A percentile compares a stretch with the other conserved stretches of the same genome.
Evolutionary conservation across 2,329 filamentous ascomycete genomes (phyloP).

Genomic region (Grosmannia clavigera): DNA sequence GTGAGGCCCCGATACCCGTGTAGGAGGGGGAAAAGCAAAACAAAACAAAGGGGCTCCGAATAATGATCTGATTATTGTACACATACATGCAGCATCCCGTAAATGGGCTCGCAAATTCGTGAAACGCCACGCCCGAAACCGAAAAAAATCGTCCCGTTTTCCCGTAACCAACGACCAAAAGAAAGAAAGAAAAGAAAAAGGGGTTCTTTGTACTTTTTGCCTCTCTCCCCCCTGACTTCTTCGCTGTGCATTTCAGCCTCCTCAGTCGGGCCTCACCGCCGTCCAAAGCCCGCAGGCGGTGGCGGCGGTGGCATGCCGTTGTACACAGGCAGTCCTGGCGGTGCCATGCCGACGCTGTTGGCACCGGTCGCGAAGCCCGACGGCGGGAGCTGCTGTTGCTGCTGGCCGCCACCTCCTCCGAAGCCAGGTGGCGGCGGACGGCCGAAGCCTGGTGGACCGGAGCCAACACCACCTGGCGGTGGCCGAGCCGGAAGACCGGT

Average conservation of each 20-base stretch:
- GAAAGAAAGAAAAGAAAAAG: background rate
- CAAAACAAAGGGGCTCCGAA: background rate
- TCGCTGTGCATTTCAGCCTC: too few species aligned
- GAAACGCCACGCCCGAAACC: background rate
- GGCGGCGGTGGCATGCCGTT: constrained; percentile 11
- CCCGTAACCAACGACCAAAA: background rate
- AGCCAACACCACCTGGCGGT: constrained; percentile 29
- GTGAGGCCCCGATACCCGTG: too few species aligned
- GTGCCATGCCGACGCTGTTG: constrained; percentile 19
- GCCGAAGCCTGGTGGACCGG: constrained; percentile 20
- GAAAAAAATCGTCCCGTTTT: background rate
- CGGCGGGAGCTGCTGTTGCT: constrained; percentile 16
- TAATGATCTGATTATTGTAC: background rate
- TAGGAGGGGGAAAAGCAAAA: too few species aligned
- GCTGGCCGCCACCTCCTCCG: constrained; percentile 18
- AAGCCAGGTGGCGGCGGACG: constrained; percentile 23
- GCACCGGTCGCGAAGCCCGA: constrained; percentile 21
- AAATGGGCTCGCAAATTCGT: background rate
- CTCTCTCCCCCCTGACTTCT: background rate
- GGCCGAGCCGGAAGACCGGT: constrained; percentile 38
- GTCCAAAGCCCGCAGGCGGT: constrained; percentile 16
- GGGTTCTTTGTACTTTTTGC: background rate
- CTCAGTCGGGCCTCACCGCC: constrained; percentile 10
- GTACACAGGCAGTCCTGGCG: constrained; percentile 11
- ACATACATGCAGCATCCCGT: background rate